Evolutionary conservation across 352 stramenopile species (phyloP), one percentile per base, ranked within the genome.

Genomic region (Globisporangium solare): DNA sequence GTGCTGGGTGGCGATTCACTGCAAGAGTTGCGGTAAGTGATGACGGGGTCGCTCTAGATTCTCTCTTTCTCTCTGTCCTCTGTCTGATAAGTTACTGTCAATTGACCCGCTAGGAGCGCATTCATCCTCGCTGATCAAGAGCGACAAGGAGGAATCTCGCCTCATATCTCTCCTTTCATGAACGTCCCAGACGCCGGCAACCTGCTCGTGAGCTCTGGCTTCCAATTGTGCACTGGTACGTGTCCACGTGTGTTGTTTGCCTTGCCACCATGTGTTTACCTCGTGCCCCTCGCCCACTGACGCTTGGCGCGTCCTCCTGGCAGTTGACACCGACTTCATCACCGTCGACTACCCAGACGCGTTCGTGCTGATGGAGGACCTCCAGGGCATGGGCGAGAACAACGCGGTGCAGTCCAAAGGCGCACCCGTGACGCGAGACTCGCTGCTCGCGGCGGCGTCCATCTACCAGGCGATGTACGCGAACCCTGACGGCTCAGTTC

Each of bases 241-340:
- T 51, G 6, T 2, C 17, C 21, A 3, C 14, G 41, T 42, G 3
- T 45, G 31, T 31, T 24, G 20, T 22, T 31, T 39, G 39, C 35
- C 40, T 17, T 27, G 5, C 31, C 27, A 35, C 27, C 27, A 11
- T 46, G 18, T 43, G 47, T 49, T 15, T 46, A 22, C 4, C 5
- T 35, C 27, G 0, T 35, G 27, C 27, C 27, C 27, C 10, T 35
- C 27, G 27, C 27, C 10, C 27, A 35, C 27, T 35, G 27, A 35
- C 27, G 10, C 3, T 35, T 35, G 17, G 14, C 48, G 7, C 24
- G 6, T 35, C 10, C 27, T 35, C 27, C 27, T 35, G 27, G 0
- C 81, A 69, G 94, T 99, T 53, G 97, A 99, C 81, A 94, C 97
- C 45, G 97, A 99, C 71, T 97, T 86, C 41, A 93, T 99, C 56